A percentile compares a stretch with the other conserved stretches of the same genome.
phyloP scores from a whole-genome alignment of 2,329 filamentous ascomycete species.

The Colletotrichum paranaense region DNA sequence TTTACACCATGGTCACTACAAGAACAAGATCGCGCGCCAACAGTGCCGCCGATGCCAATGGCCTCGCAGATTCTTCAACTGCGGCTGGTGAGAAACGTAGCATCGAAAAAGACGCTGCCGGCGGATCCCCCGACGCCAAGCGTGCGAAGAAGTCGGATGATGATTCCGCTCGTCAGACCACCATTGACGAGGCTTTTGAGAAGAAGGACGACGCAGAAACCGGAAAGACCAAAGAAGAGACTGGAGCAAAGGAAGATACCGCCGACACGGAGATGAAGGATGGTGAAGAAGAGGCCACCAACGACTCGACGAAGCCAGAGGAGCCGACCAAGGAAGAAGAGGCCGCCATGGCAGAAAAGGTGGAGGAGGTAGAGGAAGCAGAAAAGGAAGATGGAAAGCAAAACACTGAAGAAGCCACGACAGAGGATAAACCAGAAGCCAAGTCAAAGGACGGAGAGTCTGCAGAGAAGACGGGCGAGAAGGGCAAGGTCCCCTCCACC shows the following conservation, averaged over 20 bases:
- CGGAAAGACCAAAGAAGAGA: not conserved
- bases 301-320: not conserved
- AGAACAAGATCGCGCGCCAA: conserved; percentile 13
- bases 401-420: not conserved
- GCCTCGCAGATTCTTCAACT: not conserved
- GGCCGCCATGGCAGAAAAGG: conserved; percentile 3
- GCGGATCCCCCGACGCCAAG: conserved; percentile 27
- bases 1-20: conserved; percentile 21
- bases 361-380: not conserved
- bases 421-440: not conserved
- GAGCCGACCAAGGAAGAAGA: conserved; percentile 8
- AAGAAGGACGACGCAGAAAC: conserved; percentile 3
- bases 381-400: not conserved
- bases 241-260: not conserved
- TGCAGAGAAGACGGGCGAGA: conserved; percentile 30
- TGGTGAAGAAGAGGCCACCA: not conserved
- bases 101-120: conserved; percentile 6
- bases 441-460: not conserved
- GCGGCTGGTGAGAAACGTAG: conserved; percentile 31
- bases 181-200: conserved; percentile 30
- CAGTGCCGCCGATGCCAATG: conserved; percentile 8
- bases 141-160: conserved; percentile 27
- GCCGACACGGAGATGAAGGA: conserved; percentile 29
- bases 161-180: conserved; percentile 13
- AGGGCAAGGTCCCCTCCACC: conserved; percentile 44